Evolutionary conservation across 352 stramenopile genomes (phyloP).

Genomic region (Phytopythium ostracodes): DNA sequence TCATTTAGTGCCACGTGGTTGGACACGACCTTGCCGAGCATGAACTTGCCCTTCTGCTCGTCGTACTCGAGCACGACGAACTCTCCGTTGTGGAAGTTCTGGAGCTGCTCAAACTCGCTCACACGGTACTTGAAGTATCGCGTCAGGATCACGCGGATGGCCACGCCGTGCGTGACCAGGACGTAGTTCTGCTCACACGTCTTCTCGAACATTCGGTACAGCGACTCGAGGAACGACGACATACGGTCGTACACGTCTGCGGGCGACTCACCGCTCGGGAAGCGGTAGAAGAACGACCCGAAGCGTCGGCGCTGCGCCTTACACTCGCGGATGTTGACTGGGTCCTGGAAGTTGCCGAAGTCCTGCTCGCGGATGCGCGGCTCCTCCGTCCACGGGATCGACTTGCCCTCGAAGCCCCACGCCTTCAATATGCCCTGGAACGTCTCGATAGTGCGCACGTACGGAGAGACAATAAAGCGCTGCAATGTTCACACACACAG

Average conservation of each 20-base stretch:
- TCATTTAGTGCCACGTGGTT: constrained; percentile 50
- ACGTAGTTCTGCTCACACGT: constrained; percentile 78
- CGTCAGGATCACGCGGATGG: constrained; percentile 86
- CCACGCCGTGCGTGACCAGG: constrained; percentile 83
- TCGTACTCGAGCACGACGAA: constrained; percentile 79
- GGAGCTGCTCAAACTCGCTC: constrained; percentile 76
- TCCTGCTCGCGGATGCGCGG: constrained; percentile 87
- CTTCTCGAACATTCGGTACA: constrained; percentile 85
- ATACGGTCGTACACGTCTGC: constrained; percentile 88
- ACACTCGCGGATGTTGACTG: constrained; percentile 75
- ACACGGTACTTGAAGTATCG: constrained; percentile 89
- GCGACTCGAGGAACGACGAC: constrained; percentile 84
- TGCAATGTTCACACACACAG: constrained; percentile 15
- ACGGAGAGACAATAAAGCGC: constrained; percentile 84
- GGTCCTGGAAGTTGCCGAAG: constrained; percentile 89
- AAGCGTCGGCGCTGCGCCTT: constrained; percentile 74
- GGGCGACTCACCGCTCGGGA: constrained; percentile 83
- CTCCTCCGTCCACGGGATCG: constrained; percentile 78
- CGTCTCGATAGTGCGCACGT: constrained; percentile 85
- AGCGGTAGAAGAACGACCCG: constrained; percentile 88
- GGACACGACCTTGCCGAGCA: constrained; percentile 59
- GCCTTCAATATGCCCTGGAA: constrained; percentile 77
- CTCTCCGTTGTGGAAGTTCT: constrained; percentile 86
- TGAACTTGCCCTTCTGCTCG: constrained; percentile 50
- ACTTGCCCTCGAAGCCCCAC: constrained; percentile 44